Evolutionary conservation across 1,139 yeast genomes (phyloP).

Genomic region (Yamadazyma blattariae): DNA sequence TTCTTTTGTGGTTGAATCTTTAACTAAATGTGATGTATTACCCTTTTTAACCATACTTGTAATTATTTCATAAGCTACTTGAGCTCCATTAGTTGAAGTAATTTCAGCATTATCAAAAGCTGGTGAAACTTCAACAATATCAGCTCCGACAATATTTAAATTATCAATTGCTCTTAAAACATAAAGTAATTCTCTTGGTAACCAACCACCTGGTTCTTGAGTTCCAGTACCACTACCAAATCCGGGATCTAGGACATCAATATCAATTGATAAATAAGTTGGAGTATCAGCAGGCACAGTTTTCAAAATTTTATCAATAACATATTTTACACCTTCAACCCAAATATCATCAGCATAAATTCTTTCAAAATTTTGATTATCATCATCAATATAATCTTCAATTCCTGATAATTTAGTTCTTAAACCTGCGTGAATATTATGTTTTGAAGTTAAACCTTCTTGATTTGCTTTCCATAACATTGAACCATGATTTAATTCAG

Average conservation of each 20-base stretch:
- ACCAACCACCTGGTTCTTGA: conserved; percentile 79
- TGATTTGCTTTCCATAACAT: conserved; percentile 77
- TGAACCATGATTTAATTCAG: conserved; percentile 72
- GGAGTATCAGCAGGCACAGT: conserved; percentile 57
- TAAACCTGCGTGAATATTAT: conserved; percentile 69
- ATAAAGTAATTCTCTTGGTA: conserved; percentile 70
- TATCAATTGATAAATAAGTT: conserved; percentile 70
- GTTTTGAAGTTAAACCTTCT: conserved; percentile 57
- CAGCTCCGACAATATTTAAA: conserved; percentile 71
- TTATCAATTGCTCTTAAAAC: conserved; percentile 57
- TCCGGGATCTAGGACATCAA: conserved; percentile 80
- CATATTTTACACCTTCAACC: conserved; percentile 54
- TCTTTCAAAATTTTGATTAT: conserved; percentile 58
- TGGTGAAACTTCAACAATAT: conserved; percentile 76
- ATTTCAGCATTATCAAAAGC: conserved; percentile 70
- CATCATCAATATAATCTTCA: conserved; percentile 65
- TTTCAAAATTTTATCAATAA: conserved; percentile 47
- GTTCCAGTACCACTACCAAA: conserved; percentile 84
- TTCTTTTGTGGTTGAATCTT: conserved; percentile 2
- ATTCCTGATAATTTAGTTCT: conserved; percentile 65
- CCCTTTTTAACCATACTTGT: conserved; percentile 64
- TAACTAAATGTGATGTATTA: conserved; percentile 5
- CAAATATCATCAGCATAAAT: conserved; percentile 71
- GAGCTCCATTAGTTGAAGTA: conserved; percentile 76
- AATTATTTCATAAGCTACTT: conserved; percentile 64